Evolutionary conservation across 805 yeast genomes (phyloP).

Genomic region (Hanseniaspora singularis): DNA sequence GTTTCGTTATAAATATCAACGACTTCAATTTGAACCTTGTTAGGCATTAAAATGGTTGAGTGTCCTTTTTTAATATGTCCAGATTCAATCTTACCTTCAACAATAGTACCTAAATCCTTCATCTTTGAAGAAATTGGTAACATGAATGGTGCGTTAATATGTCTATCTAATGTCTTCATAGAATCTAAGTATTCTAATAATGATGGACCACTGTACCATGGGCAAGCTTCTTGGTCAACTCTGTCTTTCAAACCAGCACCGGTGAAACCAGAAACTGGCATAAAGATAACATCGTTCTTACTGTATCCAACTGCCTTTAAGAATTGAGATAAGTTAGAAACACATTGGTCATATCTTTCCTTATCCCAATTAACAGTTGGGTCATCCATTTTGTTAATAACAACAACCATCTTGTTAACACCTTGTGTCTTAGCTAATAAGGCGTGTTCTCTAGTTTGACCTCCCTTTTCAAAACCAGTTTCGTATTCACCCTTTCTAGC

Average conservation of each 20-base stretch:
- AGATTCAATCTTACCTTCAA: slow-evolving; percentile 96
- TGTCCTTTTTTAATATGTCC: slow-evolving; percentile 81
- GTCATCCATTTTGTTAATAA: slow-evolving; percentile 92
- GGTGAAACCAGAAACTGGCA: slow-evolving; percentile 85
- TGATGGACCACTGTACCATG: slow-evolving; percentile 80
- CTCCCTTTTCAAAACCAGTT: slow-evolving; percentile 89
- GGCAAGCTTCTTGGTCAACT: slow-evolving; percentile 72
- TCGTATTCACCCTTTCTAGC: slow-evolving; percentile 92
- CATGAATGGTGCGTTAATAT: slow-evolving; percentile 91
- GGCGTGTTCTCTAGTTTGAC: slow-evolving; percentile 94
- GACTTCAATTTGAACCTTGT: slow-evolving; percentile 71
- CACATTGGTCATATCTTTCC: slow-evolving; percentile 65
- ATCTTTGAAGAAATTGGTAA: slow-evolving; percentile 87
- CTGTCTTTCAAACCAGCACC: slow-evolving; percentile 90
- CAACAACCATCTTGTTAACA: slow-evolving; percentile 76
- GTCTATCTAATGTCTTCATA: slow-evolving; percentile 73
- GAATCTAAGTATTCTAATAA: slow-evolving; percentile 73
- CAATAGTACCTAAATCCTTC: slow-evolving; percentile 94
- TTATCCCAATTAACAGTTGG: slow-evolving; percentile 83
- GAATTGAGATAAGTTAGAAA: slow-evolving; percentile 66
- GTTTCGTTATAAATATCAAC: slow-evolving; percentile 84
- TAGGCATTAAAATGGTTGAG: slow-evolving; percentile 80
- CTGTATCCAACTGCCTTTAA: slow-evolving; percentile 77
- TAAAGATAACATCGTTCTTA: slow-evolving; percentile 73
- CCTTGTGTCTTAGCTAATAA: slow-evolving; percentile 81